These are phyloP conservation scores for Ophiostoma ips DNA, from an alignment of 2,329 filamentous ascomycete species.

Conservation along the genomic window DNA sequence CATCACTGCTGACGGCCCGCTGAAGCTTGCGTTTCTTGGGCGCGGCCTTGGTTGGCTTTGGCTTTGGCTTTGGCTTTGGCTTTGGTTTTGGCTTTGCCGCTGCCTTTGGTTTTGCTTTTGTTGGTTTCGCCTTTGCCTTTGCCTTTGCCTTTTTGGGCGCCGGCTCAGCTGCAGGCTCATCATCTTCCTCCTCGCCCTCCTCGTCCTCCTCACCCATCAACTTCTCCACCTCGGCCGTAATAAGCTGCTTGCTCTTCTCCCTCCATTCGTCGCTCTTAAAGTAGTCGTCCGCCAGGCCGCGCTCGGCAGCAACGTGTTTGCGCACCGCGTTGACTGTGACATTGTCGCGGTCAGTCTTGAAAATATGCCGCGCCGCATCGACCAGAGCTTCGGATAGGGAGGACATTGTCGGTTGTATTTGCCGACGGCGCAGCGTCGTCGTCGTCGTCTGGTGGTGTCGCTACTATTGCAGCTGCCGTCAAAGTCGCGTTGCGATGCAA, in stretches of 20 bases:
- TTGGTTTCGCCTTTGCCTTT: not conserved
- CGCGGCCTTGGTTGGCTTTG: not conserved
- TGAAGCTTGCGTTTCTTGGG: not conserved
- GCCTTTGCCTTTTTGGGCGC: not conserved
- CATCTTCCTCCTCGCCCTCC: not conserved
- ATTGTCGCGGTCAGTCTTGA: slow-evolving; percentile 28
- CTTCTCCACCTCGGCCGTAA: slow-evolving; percentile 38
- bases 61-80: not conserved
- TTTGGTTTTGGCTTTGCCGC: not conserved
- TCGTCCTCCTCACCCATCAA: slow-evolving; percentile 9
- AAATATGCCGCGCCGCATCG: slow-evolving; percentile 32
- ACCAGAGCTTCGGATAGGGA: slow-evolving; percentile 31
- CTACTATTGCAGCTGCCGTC: not conserved
- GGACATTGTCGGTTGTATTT: not conserved
- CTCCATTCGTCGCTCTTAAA: slow-evolving; percentile 38
- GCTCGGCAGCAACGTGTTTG: slow-evolving; percentile 11
- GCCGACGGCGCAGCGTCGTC: no score
- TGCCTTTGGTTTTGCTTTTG: not conserved
- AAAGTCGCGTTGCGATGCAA: not conserved
- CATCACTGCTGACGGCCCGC: not conserved
- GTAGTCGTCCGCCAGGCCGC: slow-evolving; percentile 31
- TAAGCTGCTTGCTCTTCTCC: slow-evolving; percentile 41
- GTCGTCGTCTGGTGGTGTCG: not conserved
- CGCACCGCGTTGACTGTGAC: slow-evolving; percentile 46
- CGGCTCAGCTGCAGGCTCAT: not conserved